Evolutionary conservation across 768 basidiomycete species (phyloP).

Genomic region (Collybiopsis luxurians): DNA sequence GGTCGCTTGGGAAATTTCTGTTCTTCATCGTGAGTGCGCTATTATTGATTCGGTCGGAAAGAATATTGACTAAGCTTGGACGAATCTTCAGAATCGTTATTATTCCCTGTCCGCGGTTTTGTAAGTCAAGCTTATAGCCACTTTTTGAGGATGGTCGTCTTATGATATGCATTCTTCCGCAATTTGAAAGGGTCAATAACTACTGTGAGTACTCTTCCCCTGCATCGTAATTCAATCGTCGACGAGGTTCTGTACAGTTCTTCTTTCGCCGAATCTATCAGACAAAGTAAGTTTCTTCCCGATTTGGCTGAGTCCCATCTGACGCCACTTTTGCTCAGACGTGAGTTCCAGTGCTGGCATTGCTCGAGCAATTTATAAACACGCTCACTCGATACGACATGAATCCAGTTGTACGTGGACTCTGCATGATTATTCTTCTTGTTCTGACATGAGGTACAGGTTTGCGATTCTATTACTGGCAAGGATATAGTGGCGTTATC

Average conservation of each 20-base stretch:
- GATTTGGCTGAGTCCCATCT: background rate
- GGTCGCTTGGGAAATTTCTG: slow-evolving; percentile 52
- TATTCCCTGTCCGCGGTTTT: slow-evolving; percentile 47
- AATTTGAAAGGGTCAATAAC: slow-evolving; percentile 43
- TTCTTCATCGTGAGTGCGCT: slow-evolving; percentile 54
- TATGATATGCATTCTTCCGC: background rate
- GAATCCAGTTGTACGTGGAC: background rate
- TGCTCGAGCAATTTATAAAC: no score
- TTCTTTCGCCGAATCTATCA: background rate
- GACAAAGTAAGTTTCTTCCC: slow-evolving; percentile 26
- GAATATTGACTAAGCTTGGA: no score
- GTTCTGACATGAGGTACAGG: slow-evolving; percentile 33
- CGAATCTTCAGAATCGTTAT: slow-evolving; percentile 52
- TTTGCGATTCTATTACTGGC: slow-evolving; percentile 49
- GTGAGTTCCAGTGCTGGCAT: no score
- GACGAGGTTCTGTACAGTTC: background rate
- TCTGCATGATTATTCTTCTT: background rate
- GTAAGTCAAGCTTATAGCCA: slow-evolving; percentile 30
- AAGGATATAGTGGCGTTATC: slow-evolving; percentile 57
- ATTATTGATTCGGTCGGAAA: background rate
- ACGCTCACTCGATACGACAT: no score
- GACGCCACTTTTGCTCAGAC: background rate
- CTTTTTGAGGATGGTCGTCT: background rate
- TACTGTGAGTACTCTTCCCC: slow-evolving; percentile 35
- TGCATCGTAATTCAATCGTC: background rate